These are phyloP conservation scores for Irpex sp. DNA, from an alignment of 1,284 basidiomycete species.

Conservation along the genomic window DNA sequence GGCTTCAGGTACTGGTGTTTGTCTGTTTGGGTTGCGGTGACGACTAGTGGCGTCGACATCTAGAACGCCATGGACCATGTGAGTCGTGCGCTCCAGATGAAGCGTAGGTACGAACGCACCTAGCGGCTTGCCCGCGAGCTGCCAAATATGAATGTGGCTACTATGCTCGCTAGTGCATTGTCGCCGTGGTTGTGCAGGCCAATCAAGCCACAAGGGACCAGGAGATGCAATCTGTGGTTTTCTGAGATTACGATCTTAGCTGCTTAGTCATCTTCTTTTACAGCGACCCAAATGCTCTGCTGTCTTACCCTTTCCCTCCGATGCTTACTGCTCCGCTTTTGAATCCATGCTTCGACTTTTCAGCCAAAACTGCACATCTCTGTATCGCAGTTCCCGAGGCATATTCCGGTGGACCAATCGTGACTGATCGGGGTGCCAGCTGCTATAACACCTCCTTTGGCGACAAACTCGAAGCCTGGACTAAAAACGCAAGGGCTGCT, in stretches of 20 bases:
- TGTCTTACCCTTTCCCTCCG: no score
- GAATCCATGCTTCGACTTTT: neutral
- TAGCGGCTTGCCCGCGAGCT: neutral
- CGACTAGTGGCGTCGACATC: neutral
- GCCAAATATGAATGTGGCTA: neutral
- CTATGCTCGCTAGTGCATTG: neutral
- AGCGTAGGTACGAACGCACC: neutral
- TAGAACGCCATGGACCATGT: neutral
- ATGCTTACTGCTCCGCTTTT: neutral
- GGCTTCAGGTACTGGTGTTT: constrained; percentile 10
- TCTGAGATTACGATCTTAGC: neutral
- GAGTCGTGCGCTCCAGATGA: neutral
- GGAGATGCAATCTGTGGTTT: no score
- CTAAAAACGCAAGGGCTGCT: neutral
- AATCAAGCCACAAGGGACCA: no score
- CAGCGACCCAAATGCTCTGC: no score
- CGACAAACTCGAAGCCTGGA: neutral
- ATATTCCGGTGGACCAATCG: neutral
- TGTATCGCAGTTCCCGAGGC: neutral
- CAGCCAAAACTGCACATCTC: neutral
- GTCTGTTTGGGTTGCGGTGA: neutral
- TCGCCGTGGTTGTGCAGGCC: neutral
- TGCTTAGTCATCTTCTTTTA: neutral
- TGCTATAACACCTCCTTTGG: neutral
- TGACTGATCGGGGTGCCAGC: neutral